Evolutionary conservation across 495 filamentous ascomycete species (phyloP).

Genomic region (Xylaria cubensis): DNA sequence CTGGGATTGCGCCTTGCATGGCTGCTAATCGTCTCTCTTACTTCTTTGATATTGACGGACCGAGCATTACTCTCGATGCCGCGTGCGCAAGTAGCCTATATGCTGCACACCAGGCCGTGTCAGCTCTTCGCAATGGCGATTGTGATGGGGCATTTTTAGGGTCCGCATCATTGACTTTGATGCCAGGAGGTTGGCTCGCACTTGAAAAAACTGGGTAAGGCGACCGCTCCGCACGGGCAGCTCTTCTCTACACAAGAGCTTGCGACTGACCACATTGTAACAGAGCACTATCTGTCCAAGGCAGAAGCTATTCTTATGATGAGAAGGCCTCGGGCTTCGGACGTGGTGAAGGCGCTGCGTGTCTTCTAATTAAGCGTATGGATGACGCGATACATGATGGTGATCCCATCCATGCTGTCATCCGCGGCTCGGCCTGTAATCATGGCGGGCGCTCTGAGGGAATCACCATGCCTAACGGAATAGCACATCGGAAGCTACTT

Average conservation of each 20-base stretch:
- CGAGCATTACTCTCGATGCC: slow-evolving; percentile 76
- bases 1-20: slow-evolving; percentile 51
- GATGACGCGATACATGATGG: slow-evolving; percentile 56
- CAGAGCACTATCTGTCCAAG: slow-evolving; percentile 65
- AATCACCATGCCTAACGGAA: slow-evolving; percentile 57
- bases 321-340: slow-evolving; percentile 48
- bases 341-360: slow-evolving; percentile 47
- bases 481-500: slow-evolving; percentile 58
- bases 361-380: slow-evolving; percentile 58
- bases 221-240: not conserved
- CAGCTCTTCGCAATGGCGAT: slow-evolving; percentile 66
- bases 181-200: slow-evolving; percentile 56
- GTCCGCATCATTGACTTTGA: slow-evolving; percentile 56
- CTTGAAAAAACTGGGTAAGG: slow-evolving; percentile 33
- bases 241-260: not conserved
- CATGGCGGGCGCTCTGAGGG: slow-evolving; percentile 59
- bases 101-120: slow-evolving; percentile 71
- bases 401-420: slow-evolving; percentile 61
- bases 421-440: slow-evolving; percentile 57
- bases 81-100: slow-evolving; percentile 77
- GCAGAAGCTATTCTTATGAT: slow-evolving; percentile 45
- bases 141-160: slow-evolving; percentile 49
- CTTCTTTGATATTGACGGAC: slow-evolving; percentile 58
- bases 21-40: slow-evolving; percentile 62
- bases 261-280: not conserved